Evolutionary conservation across 2,329 filamentous ascomycete species (phyloP).

Genomic region (Hypoxylon sp.): DNA sequence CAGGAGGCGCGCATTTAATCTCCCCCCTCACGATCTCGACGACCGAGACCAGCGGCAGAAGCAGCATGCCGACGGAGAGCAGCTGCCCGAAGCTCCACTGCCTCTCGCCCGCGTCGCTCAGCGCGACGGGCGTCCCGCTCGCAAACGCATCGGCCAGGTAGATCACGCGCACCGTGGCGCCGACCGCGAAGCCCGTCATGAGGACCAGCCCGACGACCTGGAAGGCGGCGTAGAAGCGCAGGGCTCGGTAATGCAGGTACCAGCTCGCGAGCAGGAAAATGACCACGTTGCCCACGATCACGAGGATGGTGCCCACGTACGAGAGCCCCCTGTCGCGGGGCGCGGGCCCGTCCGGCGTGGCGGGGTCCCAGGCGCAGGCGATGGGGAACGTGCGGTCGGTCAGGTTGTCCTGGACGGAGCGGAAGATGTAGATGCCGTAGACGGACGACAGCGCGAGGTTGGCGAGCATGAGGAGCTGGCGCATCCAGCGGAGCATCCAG

Average conservation of each 20-base stretch:
- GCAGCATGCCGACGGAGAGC: conserved; percentile 68
- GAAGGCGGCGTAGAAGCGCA: conserved; percentile 66
- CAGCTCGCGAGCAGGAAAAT: conserved; percentile 72
- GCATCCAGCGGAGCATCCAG: conserved; percentile 74
- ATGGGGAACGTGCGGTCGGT: conserved; percentile 68
- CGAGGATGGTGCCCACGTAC: conserved; percentile 70
- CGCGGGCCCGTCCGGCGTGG: conserved; percentile 50
- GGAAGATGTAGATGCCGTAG: conserved; percentile 68
- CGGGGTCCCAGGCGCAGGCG: conserved; percentile 68
- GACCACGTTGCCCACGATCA: conserved; percentile 69
- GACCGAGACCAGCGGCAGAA: conserved; percentile 70
- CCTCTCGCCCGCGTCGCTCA: conserved; percentile 66
- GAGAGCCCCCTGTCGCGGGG: conserved; percentile 60
- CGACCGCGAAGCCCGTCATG: conserved; percentile 69
- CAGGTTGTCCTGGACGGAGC: conserved; percentile 65
- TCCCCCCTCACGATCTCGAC: conserved; percentile 69
- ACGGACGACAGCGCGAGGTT: conserved; percentile 71
- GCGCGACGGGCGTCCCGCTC: conserved; percentile 58
- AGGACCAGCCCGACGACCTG: conserved; percentile 66
- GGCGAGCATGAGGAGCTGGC: conserved; percentile 74
- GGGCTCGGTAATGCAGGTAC: conserved; percentile 70
- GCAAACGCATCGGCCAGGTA: conserved; percentile 72
- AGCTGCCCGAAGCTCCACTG: conserved; percentile 74
- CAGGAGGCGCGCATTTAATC: conserved; percentile 51
- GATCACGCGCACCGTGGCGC: conserved; percentile 68